Evolutionary conservation across 164 flowering plant species (phyloP), one percentile per base, ranked within the genome.

Genomic region (Amborella trichopoda): DNA sequence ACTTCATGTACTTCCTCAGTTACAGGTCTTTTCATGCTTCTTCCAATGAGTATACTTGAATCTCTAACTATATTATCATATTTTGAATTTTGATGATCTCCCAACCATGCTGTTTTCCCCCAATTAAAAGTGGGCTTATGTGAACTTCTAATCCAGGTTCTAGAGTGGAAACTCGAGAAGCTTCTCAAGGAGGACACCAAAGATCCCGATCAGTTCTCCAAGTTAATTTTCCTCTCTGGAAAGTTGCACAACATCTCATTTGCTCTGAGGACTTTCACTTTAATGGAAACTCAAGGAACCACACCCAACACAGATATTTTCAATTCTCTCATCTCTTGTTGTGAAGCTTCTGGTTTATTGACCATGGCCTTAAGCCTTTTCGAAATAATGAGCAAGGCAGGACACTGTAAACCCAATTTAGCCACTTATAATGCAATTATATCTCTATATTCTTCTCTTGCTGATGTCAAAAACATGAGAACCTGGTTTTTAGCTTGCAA

Each of bases 121-220:
- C 14, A 24, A 9, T 14, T 30, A 28, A 48, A 21, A 16, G 20
- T 26, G 28, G 27, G 2, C 24, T 41, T 28, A 26, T 3, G 30
- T 16, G 26, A 9, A 3, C 44, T 20, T 5, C n/a, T 27, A 25
- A 46, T 49, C 41, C 69, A 77, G 83, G 77, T 64, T 28, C 33
- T 77, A 44, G 80, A 77, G 54, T 77, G 83, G 83, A 74, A 52
- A 55, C 56, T 77, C 45, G 74, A 72, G 65, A 74, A 66, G 49
- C 26, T 74, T 64, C 23, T 60, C 27, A 53, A 68, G 30, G 61
- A 39, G 24, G 61, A 64, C 38, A 65, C 60, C 44, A 67, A 40
- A 48, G 62, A 68, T 48, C 60, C 38, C 32, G 48, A 37, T 28
- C 26, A n/a, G 24, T 77, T 52, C 45, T 42, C 62, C 16, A 51